A percentile compares a stretch with the other conserved stretches of the same genome.
These are phyloP conservation scores for Elongisporangium anandrum DNA, from an alignment of 352 stramenopile species.

Conservation along the genomic window DNA sequence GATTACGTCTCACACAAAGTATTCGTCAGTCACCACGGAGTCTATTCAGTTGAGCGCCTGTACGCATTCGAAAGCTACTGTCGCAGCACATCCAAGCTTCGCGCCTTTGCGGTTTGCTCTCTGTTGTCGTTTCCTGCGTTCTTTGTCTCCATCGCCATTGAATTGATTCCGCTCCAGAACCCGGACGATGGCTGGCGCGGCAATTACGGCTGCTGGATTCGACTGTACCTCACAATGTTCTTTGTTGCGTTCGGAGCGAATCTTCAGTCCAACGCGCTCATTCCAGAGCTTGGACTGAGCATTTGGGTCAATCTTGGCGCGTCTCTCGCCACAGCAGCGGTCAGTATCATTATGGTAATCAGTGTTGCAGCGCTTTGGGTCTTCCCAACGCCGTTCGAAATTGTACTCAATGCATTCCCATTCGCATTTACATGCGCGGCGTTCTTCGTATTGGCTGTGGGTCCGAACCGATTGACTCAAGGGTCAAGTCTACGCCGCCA, in stretches of 20 bases:
- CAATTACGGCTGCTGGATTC: constrained; percentile 24
- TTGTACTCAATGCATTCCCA: background rate
- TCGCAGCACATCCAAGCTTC: constrained; percentile 1
- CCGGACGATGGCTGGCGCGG: constrained; percentile 15
- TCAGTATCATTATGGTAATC: constrained; percentile 9
- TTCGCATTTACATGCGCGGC: background rate
- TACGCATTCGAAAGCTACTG: constrained; percentile 17
- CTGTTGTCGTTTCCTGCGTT: constrained; percentile 12
- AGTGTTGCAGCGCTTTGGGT: constrained; percentile 8
- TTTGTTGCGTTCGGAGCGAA: background rate
- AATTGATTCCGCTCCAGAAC: constrained; percentile 14
- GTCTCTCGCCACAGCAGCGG: background rate
- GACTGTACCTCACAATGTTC: background rate
- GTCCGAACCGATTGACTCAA: background rate
- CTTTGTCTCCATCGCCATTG: constrained; percentile 6
- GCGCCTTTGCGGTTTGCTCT: constrained; percentile 6
- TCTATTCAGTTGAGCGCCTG: constrained; percentile 17
- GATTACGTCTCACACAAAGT: background rate
- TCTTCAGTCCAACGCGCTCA: background rate
- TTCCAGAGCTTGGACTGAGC: background rate
- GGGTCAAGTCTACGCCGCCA: background rate
- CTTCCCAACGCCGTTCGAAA: constrained; percentile 13
- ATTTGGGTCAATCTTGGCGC: background rate
- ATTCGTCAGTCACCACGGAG: constrained; percentile 13
- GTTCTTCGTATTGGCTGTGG: background rate